Percentiles rank a stretch among this genome's conserved stretches.
phyloP scores from a whole-genome alignment of 805 yeast genomes.

The Candida ascalaphidarum region DNA sequence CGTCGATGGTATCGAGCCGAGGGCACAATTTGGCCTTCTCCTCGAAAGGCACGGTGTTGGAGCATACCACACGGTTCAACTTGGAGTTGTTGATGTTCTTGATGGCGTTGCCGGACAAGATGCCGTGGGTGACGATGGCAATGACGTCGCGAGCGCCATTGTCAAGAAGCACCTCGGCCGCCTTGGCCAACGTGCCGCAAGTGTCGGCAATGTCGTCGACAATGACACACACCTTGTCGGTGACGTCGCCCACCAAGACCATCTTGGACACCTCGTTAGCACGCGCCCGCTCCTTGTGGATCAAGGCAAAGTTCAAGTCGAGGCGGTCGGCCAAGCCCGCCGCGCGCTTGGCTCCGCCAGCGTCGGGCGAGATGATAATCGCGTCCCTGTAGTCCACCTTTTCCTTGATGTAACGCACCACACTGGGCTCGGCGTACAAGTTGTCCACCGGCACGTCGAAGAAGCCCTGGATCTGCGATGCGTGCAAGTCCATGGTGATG shows the following conservation, averaged over 20 bases:
- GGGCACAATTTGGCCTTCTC: conserved; percentile 50
- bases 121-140: conserved; percentile 95
- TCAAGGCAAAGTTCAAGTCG: conserved; percentile 89
- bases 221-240: conserved; percentile 70
- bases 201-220: conserved; percentile 99
- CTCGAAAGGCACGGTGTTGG: conserved; percentile 85
- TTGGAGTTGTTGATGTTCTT: conserved; percentile 61
- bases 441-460: conserved; percentile 94
- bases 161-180: conserved; percentile 76
- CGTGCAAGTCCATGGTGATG: conserved; percentile 94
- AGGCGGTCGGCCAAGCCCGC: conserved; percentile 89
- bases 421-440: conserved; percentile 90
- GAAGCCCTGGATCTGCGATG: conserved; percentile 96
- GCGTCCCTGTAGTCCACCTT: conserved; percentile 47
- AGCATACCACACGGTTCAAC: conserved; percentile 71
- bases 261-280: conserved; percentile 92
- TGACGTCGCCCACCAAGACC: conserved; percentile 95
- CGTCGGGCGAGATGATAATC: conserved; percentile 92
- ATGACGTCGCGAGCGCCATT: conserved; percentile 81
- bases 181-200: conserved; percentile 93
- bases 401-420: conserved; percentile 70
- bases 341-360: conserved; percentile 98
- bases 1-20: conserved; percentile 74
- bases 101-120: conserved; percentile 79
- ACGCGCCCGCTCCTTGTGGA: conserved; percentile 90